Conservation (phyloP, 208 protist genomes). For the Entamoeba dispar region DNA sequence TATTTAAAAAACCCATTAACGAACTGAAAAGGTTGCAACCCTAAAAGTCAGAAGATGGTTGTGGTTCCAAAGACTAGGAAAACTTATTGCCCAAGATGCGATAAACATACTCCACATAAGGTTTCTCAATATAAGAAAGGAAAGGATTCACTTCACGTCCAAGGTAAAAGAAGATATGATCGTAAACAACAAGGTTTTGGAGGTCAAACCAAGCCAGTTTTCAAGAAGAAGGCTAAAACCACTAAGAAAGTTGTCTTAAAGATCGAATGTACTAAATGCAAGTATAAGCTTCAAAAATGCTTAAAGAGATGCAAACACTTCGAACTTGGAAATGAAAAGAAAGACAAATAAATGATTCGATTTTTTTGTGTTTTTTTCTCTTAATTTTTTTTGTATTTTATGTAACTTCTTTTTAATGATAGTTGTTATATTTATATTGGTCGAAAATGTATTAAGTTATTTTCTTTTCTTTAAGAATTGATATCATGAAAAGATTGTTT, state of each 20-base stretch:
- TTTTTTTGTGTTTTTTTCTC: too few species aligned
- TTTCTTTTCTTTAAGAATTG: too few species aligned
- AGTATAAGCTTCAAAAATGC: background rate
- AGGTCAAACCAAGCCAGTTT: constrained; percentile 99
- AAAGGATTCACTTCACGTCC: constrained; percentile 82
- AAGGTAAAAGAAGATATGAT: constrained; percentile 98
- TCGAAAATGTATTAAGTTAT: too few species aligned
- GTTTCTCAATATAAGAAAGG: constrained; percentile 79
- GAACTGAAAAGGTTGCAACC: background rate
- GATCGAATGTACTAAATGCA: constrained; percentile 4
- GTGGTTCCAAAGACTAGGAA: constrained; percentile 47
- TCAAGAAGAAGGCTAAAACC: constrained; percentile 87
- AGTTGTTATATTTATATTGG: too few species aligned
- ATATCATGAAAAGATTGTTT: too few species aligned
- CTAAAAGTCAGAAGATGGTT: constrained; percentile 26
- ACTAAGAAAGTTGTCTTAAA: constrained; percentile 21
- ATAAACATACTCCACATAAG: constrained; percentile 82
- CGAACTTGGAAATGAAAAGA: background rate
- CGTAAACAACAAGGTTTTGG: constrained; percentile 97
- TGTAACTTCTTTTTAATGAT: too few species aligned
- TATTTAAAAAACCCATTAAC: background rate
- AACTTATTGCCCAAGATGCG: constrained; percentile 54
- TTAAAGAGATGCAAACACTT: background rate
- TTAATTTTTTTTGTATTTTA: too few species aligned
- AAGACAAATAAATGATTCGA: background rate